Conservation (phyloP, 306 rosid species). For the Lotus japonicus region DNA sequence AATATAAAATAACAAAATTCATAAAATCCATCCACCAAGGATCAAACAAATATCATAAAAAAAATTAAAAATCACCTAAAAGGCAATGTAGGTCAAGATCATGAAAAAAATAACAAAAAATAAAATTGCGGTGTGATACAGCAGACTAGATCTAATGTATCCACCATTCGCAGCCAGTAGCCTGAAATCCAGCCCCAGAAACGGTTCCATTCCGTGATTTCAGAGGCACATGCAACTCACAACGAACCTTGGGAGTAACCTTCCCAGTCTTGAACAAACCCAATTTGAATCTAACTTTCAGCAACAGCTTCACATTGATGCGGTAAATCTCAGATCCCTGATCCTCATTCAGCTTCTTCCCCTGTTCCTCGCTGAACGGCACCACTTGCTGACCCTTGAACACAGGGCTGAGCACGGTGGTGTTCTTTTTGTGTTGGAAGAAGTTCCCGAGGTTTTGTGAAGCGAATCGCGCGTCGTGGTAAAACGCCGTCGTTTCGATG, state of each 20-base stretch:
- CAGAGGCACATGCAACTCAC: constrained; percentile 42
- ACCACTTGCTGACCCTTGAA: constrained; percentile 25
- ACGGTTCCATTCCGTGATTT: constrained; percentile 6
- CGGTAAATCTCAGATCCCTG: constrained; percentile 22
- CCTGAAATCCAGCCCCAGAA: background rate
- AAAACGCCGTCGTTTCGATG: constrained; percentile 36
- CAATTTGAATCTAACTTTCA: constrained; percentile 33
- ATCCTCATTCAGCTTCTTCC: constrained; percentile 11
- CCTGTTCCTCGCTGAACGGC: background rate
- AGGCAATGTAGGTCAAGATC: background rate
- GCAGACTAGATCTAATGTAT: background rate
- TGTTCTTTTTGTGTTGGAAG: constrained; percentile 40
- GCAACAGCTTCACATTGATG: constrained; percentile 34
- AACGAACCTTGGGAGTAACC: constrained; percentile 40
- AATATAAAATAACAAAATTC: too few species aligned
- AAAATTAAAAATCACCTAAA: background rate
- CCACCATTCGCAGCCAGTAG: constrained; percentile 27
- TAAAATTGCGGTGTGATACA: background rate
- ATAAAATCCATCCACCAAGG: too few species aligned
- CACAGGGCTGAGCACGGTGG: background rate
- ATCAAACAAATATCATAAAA: background rate
- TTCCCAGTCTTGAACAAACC: constrained; percentile 26
- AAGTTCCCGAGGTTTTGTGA: constrained; percentile 15
- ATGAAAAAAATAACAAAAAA: too few species aligned
- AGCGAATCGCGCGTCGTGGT: constrained; percentile 31